Evolutionary conservation across 352 stramenopile species (phyloP), one percentile per base, ranked within the genome.

Genomic region (Blastocystis sp.): DNA sequence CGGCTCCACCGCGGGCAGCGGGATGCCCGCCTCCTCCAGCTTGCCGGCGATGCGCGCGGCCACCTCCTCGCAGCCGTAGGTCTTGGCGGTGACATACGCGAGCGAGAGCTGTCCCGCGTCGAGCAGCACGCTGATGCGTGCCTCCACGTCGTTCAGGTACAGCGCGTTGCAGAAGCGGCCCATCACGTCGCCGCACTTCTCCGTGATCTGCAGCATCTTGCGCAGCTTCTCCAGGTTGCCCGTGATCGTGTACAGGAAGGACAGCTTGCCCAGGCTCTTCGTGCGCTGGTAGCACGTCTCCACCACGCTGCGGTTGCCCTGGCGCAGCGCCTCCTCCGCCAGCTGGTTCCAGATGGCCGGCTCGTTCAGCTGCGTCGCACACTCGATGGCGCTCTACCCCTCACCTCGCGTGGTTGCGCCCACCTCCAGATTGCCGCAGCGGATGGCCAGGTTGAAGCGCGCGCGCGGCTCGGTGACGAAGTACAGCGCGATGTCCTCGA

Each of bases 131-230:
- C 94, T 91, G 61, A 99, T 93, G 43, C 96, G 94, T 78, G 98
- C 95, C 0, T 95, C 92, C 21, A 96, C 95, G 90, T 99, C 95
- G 61, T 96, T 96, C 40, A 99, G 92, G 88, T 98, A 97, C 7
- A 99, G 91, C 4, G 96, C 95, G 91, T 99, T 99, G 92, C 98
- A 96, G 91, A 98, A 99, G 66, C 95, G 94, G 38, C 94, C 95
- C 96, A 99, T 98, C 84, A 98, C 96, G 90, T 99, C 96, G 88
- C 95, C 94, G 76, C 96, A 93, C 90, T 98, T 96, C 90, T 98
- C 95, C 2, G 96, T 95, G 71, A 99, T 99, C 91, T 98, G 98
- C 80, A 98, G 92, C 96, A 99, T 99, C 92, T 99, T 99, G 88
- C 95, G 93, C 11, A 99, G 93, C 91, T 99, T 99, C 86, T 98